Evolutionary conservation across 148 eudicot species (phyloP).

Genomic region (Selenicereus undatus): DNA sequence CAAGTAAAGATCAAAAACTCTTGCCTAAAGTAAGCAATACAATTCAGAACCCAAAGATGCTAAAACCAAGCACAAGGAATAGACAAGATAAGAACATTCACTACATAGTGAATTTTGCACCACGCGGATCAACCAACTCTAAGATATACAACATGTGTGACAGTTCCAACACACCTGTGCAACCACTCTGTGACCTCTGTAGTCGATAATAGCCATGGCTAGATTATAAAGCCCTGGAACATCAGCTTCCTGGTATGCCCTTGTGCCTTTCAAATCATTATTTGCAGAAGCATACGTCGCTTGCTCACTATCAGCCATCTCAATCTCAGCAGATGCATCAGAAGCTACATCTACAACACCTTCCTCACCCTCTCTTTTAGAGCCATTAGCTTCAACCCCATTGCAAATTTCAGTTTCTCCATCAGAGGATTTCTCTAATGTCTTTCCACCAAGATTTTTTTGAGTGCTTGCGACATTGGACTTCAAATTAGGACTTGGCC

Average conservation of each 20-base stretch:
- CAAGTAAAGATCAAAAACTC: not conserved
- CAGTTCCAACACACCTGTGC: slow-evolving; percentile 69
- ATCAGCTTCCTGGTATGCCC: slow-evolving; percentile 96
- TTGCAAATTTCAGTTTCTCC: slow-evolving; percentile 34
- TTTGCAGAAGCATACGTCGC: slow-evolving; percentile 99
- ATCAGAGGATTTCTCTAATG: slow-evolving; percentile 25
- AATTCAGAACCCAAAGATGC: not conserved
- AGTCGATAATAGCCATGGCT: slow-evolving; percentile 97
- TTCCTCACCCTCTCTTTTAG: slow-evolving; percentile 33
- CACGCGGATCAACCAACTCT: not conserved
- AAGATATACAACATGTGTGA: not conserved
- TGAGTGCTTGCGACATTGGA: slow-evolving; percentile 24
- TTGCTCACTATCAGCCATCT: slow-evolving; percentile 92
- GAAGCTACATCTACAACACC: slow-evolving; percentile 35
- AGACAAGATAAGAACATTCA: not conserved
- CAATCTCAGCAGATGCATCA: slow-evolving; percentile 58
- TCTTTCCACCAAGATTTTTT: slow-evolving; percentile 32
- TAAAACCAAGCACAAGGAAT: not conserved
- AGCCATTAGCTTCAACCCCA: slow-evolving; percentile 37
- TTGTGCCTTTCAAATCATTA: slow-evolving; percentile 97
- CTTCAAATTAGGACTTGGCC: slow-evolving; percentile 35
- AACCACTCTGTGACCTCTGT: slow-evolving; percentile 94
- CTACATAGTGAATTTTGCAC: not conserved
- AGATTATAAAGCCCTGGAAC: slow-evolving; percentile 92
- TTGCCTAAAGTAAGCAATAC: not conserved